Base-by-base conservation (phyloP, 768 basidiomycete genomes). In the Termitomyces bulborhizus region DNA sequence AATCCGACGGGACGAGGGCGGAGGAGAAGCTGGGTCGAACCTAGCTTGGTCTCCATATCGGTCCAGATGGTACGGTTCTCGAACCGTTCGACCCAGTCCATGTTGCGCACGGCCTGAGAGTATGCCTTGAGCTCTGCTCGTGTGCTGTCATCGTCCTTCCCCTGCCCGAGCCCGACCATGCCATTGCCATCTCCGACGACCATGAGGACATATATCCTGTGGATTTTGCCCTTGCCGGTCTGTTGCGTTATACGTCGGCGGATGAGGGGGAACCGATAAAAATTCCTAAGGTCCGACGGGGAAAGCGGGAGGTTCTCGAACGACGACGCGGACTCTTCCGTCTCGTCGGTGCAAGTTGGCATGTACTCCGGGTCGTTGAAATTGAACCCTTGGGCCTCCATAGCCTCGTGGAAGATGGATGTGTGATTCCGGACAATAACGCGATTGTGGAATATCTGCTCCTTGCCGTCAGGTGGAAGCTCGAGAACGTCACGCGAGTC, bases 21-120 rank as follows among this genome's bases (percentile, higher is more conserved):
- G 63, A 98, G 70, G 60, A 90, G 79, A 59, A 98, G 76, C 57
- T 79, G 79, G 7, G 91, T 93, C 13, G 89, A 76, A 16, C 94
- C 93, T 58, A 92, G 84, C 73, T 98, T 99, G 59, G 76, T 76
- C 51, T 80, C 75, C 76, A 95, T 82, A 51, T 93, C 89, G 21
- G 93, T 92, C 90, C 92, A 98, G 16, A 97, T 78, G n/a, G 97
- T 98, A 49, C 97, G 82, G 59, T 84, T 76, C 70, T 99, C 96
- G 70, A 93, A 98, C n/a, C 93, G 84, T 60, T 90, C 88, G 53
- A 99, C 92, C 63, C 77, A 87, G 70, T 98, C 97, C 87, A 98
- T 88, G 65, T 86, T 89, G 58, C 86, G 79, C 29, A 96, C 76
- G 2, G 93, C 97, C 74, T 82, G 71, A 36, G 76, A 69, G 59